phyloP scores from a whole-genome alignment of 208 protist species.

The Crithidia brevicula region DNA sequence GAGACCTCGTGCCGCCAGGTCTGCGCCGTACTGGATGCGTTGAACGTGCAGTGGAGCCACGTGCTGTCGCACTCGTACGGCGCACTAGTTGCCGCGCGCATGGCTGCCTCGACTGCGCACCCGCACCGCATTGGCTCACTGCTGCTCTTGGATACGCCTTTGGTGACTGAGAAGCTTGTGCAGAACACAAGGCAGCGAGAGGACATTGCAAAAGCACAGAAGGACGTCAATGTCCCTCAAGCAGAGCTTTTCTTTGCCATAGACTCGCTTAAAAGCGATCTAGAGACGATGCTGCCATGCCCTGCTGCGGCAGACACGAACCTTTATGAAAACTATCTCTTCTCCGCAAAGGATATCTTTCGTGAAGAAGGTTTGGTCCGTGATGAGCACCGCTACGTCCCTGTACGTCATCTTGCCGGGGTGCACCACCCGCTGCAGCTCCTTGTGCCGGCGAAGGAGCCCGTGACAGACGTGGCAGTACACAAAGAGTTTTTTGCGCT shows the following conservation, averaged over 20 bases:
- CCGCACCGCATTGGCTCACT: conserved; percentile 79
- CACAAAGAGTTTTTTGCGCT: conserved; percentile 85
- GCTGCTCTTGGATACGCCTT: conserved; percentile 74
- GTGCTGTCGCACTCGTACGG: conserved; percentile 81
- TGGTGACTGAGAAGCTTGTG: conserved; percentile 66
- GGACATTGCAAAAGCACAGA: conserved; percentile 67
- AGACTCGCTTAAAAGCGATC: conserved; percentile 42
- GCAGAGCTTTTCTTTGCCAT: conserved; percentile 67
- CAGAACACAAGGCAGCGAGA: conserved; percentile 54
- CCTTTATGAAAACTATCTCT: conserved; percentile 66
- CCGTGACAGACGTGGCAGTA: conserved; percentile 52
- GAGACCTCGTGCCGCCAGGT: conserved; percentile 64
- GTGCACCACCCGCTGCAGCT: conserved; percentile 85
- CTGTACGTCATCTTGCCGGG: conserved; percentile 52
- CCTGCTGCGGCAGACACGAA: conserved; percentile 42
- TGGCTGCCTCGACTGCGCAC: conserved; percentile 57
- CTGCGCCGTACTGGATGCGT: conserved; percentile 73
- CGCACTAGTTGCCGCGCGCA: conserved; percentile 72
- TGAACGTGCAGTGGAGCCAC: conserved; percentile 83
- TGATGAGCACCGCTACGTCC: conserved; percentile 63
- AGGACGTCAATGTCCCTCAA: conserved; percentile 80
- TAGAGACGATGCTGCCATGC: conserved; percentile 56
- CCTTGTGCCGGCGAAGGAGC: conserved; percentile 52
- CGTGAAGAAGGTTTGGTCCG: conserved; percentile 59
- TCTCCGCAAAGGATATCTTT: conserved; percentile 50